These are phyloP conservation scores for Microsporum canis DNA, from an alignment of 2,329 filamentous ascomycete species.

Conservation along the genomic window DNA sequence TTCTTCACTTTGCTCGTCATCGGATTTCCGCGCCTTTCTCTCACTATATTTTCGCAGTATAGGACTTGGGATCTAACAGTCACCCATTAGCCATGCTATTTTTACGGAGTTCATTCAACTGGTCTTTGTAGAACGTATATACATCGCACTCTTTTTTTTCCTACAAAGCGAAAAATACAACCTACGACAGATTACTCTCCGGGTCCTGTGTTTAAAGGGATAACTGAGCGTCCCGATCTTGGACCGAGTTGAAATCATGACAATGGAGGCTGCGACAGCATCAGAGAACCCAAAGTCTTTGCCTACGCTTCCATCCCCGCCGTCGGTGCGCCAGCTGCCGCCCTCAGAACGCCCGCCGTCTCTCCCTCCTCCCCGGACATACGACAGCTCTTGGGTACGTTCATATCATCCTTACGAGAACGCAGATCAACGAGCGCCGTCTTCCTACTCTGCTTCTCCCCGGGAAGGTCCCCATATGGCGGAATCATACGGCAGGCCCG, in stretches of 20 bases:
- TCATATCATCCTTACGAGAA: slow-evolving; percentile 8
- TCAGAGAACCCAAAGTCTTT: neutral
- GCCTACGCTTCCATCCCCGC: slow-evolving; percentile 4
- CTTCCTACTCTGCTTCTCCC: slow-evolving; percentile 17
- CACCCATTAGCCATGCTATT: neutral
- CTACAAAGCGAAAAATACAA: neutral
- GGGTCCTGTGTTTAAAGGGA: neutral
- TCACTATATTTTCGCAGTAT: neutral
- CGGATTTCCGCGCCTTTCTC: neutral
- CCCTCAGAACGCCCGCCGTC: slow-evolving; percentile 7
- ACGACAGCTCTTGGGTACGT: slow-evolving; percentile 8
- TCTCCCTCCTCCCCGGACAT: slow-evolving; percentile 11
- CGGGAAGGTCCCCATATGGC: slow-evolving; percentile 15
- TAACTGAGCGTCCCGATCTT: neutral
- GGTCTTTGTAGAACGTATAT: slow-evolving; percentile 2
- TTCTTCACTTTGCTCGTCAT: neutral
- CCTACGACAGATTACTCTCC: neutral
- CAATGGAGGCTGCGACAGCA: slow-evolving; percentile 2
- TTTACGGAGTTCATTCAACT: neutral
- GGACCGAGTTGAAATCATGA: neutral
- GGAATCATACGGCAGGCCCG: slow-evolving; percentile 22
- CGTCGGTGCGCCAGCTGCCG: slow-evolving; percentile 9
- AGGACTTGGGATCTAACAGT: neutral
- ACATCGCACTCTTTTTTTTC: neutral
- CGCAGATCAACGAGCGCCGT: slow-evolving; percentile 9